These are phyloP conservation scores for Emydomyces testavorans DNA, from an alignment of 2,329 filamentous ascomycete species.

Conservation along the genomic window DNA sequence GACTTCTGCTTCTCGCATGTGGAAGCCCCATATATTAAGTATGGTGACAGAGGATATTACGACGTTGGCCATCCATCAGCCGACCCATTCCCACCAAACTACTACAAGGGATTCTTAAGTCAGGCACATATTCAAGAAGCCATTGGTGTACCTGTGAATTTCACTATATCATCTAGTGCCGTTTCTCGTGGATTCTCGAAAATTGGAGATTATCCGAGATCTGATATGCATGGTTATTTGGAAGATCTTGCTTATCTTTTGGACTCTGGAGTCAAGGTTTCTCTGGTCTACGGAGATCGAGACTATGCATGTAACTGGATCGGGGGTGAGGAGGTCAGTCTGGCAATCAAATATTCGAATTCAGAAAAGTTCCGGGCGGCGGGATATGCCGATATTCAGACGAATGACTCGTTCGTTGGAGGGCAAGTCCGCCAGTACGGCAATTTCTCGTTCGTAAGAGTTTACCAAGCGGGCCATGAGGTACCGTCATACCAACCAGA, in stretches of 20 bases:
- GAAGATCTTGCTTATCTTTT: conserved; percentile 39
- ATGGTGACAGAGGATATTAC: conserved; percentile 43
- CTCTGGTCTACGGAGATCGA: conserved; percentile 47
- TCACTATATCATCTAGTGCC: conserved; percentile 36
- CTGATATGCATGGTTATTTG: conserved; percentile 12
- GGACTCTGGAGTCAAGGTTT: conserved; percentile 46
- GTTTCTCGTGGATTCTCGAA: conserved; percentile 38
- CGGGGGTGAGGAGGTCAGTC: conserved; percentile 38
- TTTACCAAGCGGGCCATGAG: conserved; percentile 26
- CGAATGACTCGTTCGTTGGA: conserved; percentile 29
- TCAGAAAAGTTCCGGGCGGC: conserved; percentile 32
- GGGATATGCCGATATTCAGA: conserved; percentile 33
- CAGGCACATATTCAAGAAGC: conserved; percentile 46
- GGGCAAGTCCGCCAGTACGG: conserved; percentile 32
- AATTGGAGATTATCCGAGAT: conserved; percentile 40
- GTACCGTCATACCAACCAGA: conserved; percentile 46
- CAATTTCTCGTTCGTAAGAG: conserved; percentile 33
- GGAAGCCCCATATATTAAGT: conserved; percentile 35
- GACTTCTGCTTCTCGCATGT: conserved; percentile 33
- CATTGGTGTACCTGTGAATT: conserved; percentile 51
- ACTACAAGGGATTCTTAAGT: conserved; percentile 47
- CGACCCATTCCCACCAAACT: conserved; percentile 44
- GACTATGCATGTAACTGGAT: conserved; percentile 45
- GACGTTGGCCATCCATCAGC: conserved; percentile 44
- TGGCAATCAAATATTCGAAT: conserved; percentile 36